phyloP scores from a whole-genome alignment of 1,284 basidiomycete species.

The Ustilago xerochloae region DNA sequence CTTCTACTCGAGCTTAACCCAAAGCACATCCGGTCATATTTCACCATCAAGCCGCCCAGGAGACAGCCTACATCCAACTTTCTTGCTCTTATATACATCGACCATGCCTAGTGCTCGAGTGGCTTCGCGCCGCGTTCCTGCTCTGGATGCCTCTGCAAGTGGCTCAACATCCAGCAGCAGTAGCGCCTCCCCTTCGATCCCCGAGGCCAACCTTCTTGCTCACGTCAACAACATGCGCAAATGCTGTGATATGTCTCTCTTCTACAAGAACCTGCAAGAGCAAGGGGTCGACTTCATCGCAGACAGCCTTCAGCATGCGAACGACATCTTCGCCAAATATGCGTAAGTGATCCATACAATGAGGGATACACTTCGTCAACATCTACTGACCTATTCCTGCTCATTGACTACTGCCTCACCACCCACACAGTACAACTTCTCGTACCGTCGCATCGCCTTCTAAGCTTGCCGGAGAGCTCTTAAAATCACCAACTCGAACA shows the following conservation, averaged over 20 bases:
- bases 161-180: slow-evolving; percentile 25
- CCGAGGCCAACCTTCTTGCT: slow-evolving; percentile 34
- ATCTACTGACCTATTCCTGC: too few relatives aligned
- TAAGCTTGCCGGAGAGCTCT: slow-evolving; percentile 54
- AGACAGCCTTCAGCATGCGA: slow-evolving; percentile 45
- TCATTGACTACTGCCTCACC: too few relatives aligned
- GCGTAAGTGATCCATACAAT: slow-evolving; percentile 26
- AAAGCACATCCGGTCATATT: too few relatives aligned
- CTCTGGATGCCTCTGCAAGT: slow-evolving; percentile 11
- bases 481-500: slow-evolving; percentile 54
- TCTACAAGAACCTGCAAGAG: slow-evolving; percentile 33
- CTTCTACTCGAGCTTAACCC: too few relatives aligned
- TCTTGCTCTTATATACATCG: neutral
- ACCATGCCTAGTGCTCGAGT: slow-evolving; percentile 28
- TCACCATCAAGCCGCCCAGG: too few relatives aligned
- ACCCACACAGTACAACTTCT: slow-evolving; percentile 39
- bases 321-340: slow-evolving; percentile 46
- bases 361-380: neutral
- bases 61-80: too few relatives aligned
- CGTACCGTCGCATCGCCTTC: slow-evolving; percentile 36
- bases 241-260: slow-evolving; percentile 50
- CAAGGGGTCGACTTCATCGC: slow-evolving; percentile 46
- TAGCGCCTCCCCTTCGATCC: slow-evolving; percentile 19
- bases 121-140: slow-evolving; percentile 38
- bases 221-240: slow-evolving; percentile 55